phyloP scores from a whole-genome alignment of 2,329 filamentous ascomycete genomes.

The Sphaerulina vaccinii region DNA sequence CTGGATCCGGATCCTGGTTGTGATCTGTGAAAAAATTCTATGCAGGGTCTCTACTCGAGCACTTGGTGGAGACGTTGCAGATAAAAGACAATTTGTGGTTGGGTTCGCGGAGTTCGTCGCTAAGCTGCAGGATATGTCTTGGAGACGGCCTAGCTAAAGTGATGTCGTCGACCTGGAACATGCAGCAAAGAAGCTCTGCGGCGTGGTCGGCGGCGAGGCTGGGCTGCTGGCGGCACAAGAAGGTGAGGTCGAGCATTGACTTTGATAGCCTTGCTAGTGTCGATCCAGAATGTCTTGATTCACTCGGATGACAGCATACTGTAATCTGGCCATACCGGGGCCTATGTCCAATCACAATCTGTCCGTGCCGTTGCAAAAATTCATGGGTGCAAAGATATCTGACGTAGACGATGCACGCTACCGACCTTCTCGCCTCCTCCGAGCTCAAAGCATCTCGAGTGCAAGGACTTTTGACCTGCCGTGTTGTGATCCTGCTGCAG shows the following conservation, averaged over 20 bases:
- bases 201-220: neutral
- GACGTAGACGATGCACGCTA: slow-evolving; percentile 1
- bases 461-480: too few relatives aligned
- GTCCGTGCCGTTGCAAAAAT: neutral
- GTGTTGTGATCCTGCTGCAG: too few relatives aligned
- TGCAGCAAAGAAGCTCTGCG: neutral
- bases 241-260: slow-evolving; percentile 14
- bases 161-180: neutral
- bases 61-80: slow-evolving; percentile 6
- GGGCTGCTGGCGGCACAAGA: slow-evolving; percentile 9
- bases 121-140: neutral
- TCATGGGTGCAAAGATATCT: slow-evolving; percentile 7
- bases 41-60: slow-evolving; percentile 15
- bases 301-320: neutral
- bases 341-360: neutral
- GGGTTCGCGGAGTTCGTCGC: neutral
- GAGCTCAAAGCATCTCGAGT: neutral
- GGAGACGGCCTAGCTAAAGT: neutral
- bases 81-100: neutral
- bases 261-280: neutral
- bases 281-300: neutral
- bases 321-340: neutral
- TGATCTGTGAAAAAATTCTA: slow-evolving; percentile 5
- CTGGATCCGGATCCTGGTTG: slow-evolving; percentile 6
- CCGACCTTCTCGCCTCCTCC: slow-evolving; percentile 3